Base-by-base conservation (phyloP, 768 basidiomycete genomes). In the Pleurotus giganteus region DNA sequence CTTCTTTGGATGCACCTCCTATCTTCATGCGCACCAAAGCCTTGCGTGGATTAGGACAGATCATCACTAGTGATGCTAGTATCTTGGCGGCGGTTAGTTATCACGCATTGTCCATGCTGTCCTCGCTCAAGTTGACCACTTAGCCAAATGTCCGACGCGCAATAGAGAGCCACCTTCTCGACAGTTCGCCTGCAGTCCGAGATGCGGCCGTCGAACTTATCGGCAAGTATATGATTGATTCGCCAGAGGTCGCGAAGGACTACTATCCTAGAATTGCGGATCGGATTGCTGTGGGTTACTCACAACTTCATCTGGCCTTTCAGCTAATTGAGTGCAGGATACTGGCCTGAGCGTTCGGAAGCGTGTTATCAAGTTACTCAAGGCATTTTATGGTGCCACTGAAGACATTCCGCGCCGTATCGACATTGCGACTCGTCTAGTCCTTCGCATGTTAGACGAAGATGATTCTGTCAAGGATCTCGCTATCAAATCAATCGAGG, bases 171-270 rank as follows among this genome's bases (percentile, higher is more conserved):
- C 92, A 97, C 64, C 79, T 99, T 12, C 75, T 90, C 2, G 97
- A 99, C 61, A 88, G 81, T 59, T 98, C 97, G 0, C 88, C 97
- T 0, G 89, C 91, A 15, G 97, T 99, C 5, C 89, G 97, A 9
- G 97, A 99, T 66, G 94, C 94, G 4, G 94, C 96, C 4, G 91
- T 99, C 12, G 97, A 98, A 65, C 74, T 99, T 55, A 91, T 98
- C 55, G 97, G 97, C n/a, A 96, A 94, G 72, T 96, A 98, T 63
- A 87, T 98, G 76, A 83, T 94, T 31, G 88, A 93, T 57, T 86
- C 88, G 0, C 91, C 93, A 0, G 85, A 86, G 53, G 85, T 98
- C n/a, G 92, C 91, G 0, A 82, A 82, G 3, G 85, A 94, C 61
- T 98, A 98, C 71, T 96, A 95, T 63, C 77, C 80, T 44, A 86